Evolutionary conservation across 2,329 filamentous ascomycete species (phyloP).

Genomic region (Rosellinia necatrix): DNA sequence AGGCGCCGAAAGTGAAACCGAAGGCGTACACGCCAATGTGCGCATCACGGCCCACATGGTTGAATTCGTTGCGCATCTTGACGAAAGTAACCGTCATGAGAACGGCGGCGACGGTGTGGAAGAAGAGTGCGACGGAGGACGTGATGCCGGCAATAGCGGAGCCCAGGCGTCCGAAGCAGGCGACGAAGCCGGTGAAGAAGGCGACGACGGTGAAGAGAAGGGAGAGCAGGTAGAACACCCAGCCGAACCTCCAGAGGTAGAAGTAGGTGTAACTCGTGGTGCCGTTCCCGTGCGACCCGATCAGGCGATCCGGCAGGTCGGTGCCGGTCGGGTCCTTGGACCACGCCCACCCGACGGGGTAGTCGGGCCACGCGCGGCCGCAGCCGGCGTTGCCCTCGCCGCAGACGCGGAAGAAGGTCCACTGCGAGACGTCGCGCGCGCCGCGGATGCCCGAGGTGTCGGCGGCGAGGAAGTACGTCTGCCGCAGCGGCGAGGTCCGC

Average conservation of each 20-base stretch:
- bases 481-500: slow-evolving; percentile 62
- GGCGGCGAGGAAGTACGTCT: slow-evolving; percentile 85
- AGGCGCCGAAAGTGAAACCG: slow-evolving; percentile 77
- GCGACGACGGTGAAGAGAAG: slow-evolving; percentile 76
- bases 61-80: slow-evolving; percentile 70
- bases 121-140: slow-evolving; percentile 66
- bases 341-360: slow-evolving; percentile 76
- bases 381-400: slow-evolving; percentile 68
- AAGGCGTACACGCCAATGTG: slow-evolving; percentile 70
- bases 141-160: slow-evolving; percentile 67
- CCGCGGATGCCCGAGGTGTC: slow-evolving; percentile 74
- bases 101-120: slow-evolving; percentile 67
- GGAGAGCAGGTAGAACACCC: slow-evolving; percentile 85
- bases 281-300: slow-evolving; percentile 57
- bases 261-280: slow-evolving; percentile 69
- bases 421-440: slow-evolving; percentile 71
- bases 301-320: slow-evolving; percentile 47
- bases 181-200: slow-evolving; percentile 70
- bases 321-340: slow-evolving; percentile 50
- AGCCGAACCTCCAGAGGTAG: slow-evolving; percentile 89
- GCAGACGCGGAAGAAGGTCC: slow-evolving; percentile 91
- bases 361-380: slow-evolving; percentile 62
- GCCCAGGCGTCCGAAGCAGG: slow-evolving; percentile 72
- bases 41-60: slow-evolving; percentile 57
- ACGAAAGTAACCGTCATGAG: slow-evolving; percentile 77